Conservation (phyloP, 192 early-diverging fungal species). For the Phlyctochytrium bullatum region DNA sequence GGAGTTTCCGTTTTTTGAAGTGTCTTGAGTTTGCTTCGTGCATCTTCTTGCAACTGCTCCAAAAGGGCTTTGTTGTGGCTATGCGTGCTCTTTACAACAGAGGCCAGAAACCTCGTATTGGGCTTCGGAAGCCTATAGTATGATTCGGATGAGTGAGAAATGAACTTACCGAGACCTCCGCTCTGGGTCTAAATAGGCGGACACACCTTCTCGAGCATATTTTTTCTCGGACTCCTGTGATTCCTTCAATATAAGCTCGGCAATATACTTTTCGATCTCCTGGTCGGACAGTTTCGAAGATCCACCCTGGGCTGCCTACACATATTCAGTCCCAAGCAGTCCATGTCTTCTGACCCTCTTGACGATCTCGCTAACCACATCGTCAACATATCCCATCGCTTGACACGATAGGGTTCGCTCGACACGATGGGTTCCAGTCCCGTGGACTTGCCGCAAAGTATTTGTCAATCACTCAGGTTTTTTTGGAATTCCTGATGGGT, state of each 20-base stretch:
- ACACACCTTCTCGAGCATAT: background rate
- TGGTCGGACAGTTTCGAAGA: background rate
- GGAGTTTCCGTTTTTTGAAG: background rate
- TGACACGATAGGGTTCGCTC: too few species aligned
- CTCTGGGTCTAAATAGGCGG: background rate
- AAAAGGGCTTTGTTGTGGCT: constrained; percentile 46
- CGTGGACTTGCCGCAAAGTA: background rate
- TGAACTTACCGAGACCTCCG: background rate
- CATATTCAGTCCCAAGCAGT: background rate
- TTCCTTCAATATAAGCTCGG: background rate
- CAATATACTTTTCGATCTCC: constrained; percentile 2
- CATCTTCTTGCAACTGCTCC: constrained; percentile 18
- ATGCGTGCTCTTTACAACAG: constrained; percentile 38
- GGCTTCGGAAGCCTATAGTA: constrained; percentile 40
- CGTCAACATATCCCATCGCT: background rate
- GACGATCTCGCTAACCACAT: background rate
- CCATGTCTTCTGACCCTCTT: background rate
- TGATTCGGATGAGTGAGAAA: background rate
- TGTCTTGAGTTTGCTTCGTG: constrained; percentile 1
- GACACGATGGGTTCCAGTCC: too few species aligned
- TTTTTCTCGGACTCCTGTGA: background rate
- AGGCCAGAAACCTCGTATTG: constrained; percentile 43
- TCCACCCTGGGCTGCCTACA: background rate
- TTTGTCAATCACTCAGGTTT: too few species aligned
- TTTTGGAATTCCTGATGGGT: too few species aligned